A percentile compares a stretch with the other conserved stretches of the same genome.
phyloP scores from a whole-genome alignment of 1,284 basidiomycete species.

The Sporisorium exsertum region DNA sequence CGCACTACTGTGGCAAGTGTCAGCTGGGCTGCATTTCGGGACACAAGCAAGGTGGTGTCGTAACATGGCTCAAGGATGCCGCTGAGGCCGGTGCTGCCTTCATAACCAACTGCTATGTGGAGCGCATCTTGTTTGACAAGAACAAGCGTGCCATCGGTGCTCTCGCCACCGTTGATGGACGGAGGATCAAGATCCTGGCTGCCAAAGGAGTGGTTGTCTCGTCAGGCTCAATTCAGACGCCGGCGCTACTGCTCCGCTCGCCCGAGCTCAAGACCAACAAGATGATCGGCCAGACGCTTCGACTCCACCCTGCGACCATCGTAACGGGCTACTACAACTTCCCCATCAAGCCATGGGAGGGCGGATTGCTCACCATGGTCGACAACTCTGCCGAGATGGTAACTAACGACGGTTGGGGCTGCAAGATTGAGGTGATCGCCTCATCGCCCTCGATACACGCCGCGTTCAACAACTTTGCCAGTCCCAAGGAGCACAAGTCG shows the following conservation, averaged over 20 bases:
- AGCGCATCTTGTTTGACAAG: slow-evolving; percentile 70
- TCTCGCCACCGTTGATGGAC: slow-evolving; percentile 58
- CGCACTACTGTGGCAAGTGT: slow-evolving; percentile 71
- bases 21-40: slow-evolving; percentile 69
- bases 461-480: slow-evolving; percentile 67
- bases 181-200: slow-evolving; percentile 65
- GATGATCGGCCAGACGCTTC: slow-evolving; percentile 71
- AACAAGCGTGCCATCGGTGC: slow-evolving; percentile 61
- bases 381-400: slow-evolving; percentile 64
- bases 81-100: slow-evolving; percentile 69
- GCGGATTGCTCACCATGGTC: slow-evolving; percentile 71
- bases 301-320: slow-evolving; percentile 71
- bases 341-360: slow-evolving; percentile 71
- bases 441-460: slow-evolving; percentile 70
- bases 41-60: slow-evolving; percentile 69
- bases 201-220: slow-evolving; percentile 70
- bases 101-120: slow-evolving; percentile 67
- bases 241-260: slow-evolving; percentile 71
- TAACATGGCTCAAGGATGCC: slow-evolving; percentile 69
- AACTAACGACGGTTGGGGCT: slow-evolving; percentile 68
- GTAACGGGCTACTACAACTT: slow-evolving; percentile 71
- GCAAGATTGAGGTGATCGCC: slow-evolving; percentile 72
- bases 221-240: slow-evolving; percentile 71
- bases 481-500: slow-evolving; percentile 69
- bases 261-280: slow-evolving; percentile 70